Percentiles rank a stretch among this genome's conserved stretches.
Evolutionary conservation across 306 rosid species (phyloP).

Genomic region (Glycyrrhiza uralensis): DNA sequence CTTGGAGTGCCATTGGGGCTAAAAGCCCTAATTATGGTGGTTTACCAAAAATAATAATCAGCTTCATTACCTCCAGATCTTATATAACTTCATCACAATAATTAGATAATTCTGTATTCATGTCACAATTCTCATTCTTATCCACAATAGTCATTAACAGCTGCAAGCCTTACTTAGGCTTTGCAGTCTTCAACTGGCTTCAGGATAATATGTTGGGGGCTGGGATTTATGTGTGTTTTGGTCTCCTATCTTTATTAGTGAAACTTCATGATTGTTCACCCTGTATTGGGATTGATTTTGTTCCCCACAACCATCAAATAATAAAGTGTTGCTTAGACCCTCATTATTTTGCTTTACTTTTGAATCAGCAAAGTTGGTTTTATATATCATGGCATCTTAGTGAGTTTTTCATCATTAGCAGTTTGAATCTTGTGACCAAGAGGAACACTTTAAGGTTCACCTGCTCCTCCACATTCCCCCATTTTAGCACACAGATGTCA

Average conservation of each 20-base stretch:
- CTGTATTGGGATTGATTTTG: slow-evolving; percentile 67
- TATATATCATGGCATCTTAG: slow-evolving; percentile 66
- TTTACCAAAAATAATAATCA: too few relatives aligned
- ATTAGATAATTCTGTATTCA: too few relatives aligned
- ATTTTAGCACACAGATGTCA: background rate
- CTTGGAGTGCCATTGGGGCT: too few relatives aligned
- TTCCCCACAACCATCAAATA: slow-evolving; percentile 76
- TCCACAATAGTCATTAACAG: too few relatives aligned
- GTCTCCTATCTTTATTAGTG: too few relatives aligned
- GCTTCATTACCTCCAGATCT: too few relatives aligned
- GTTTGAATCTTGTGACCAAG: slow-evolving; percentile 50
- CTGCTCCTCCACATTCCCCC: slow-evolving; percentile 25
- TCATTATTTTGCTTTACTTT: slow-evolving; percentile 69
- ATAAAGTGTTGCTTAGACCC: slow-evolving; percentile 45
- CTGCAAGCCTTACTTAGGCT: background rate
- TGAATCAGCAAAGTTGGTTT: slow-evolving; percentile 62
- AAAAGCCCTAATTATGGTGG: too few relatives aligned
- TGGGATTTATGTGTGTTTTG: too few relatives aligned
- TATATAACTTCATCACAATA: too few relatives aligned
- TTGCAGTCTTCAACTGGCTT: too few relatives aligned
- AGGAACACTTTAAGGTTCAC: slow-evolving; percentile 39
- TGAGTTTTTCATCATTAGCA: slow-evolving; percentile 77
- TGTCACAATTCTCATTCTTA: too few relatives aligned
- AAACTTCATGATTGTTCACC: slow-evolving; percentile 63
- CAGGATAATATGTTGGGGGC: background rate